These are phyloP conservation scores for Pythium sukuiense DNA, from an alignment of 352 stramenopile species.

Conservation along the genomic window DNA sequence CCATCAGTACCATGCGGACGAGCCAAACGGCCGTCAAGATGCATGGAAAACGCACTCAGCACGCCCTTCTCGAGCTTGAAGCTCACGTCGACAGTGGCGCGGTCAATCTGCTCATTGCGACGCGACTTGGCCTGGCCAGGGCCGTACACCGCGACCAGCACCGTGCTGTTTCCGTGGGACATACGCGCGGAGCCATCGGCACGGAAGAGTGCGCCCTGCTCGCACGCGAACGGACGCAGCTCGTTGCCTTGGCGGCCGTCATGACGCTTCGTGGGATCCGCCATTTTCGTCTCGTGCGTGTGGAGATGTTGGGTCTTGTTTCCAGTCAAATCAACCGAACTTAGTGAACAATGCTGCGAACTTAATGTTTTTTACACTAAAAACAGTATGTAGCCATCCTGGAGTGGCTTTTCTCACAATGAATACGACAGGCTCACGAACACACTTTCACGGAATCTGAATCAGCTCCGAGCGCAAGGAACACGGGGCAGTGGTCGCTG, in stretches of 20 bases:
- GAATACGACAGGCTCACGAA: not conserved
- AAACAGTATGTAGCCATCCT: slow-evolving; percentile 3
- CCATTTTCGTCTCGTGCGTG: slow-evolving; percentile 10
- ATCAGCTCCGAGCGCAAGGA: slow-evolving; percentile 34
- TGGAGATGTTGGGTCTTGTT: slow-evolving; percentile 6
- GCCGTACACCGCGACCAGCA: slow-evolving; percentile 76
- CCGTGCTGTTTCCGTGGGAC: slow-evolving; percentile 69
- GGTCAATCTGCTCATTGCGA: slow-evolving; percentile 63
- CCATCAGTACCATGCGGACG: not conserved
- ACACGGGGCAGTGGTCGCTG: slow-evolving; percentile 70
- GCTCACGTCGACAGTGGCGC: slow-evolving; percentile 67
- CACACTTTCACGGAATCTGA: not conserved
- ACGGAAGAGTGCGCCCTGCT: slow-evolving; percentile 77
- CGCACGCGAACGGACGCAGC: slow-evolving; percentile 68
- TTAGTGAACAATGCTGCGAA: slow-evolving; percentile 3
- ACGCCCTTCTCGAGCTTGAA: slow-evolving; percentile 83
- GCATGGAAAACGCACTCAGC: slow-evolving; percentile 42
- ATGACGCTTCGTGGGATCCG: slow-evolving; percentile 32
- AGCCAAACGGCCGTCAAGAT: not conserved
- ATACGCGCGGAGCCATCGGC: slow-evolving; percentile 80
- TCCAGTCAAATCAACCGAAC: slow-evolving; percentile 26
- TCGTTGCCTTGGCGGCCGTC: slow-evolving; percentile 78
- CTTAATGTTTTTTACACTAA: slow-evolving; percentile 4
- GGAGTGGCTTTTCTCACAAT: slow-evolving; percentile 2
- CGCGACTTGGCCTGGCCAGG: slow-evolving; percentile 74